Evolutionary conservation across 1,139 yeast species (phyloP).

Genomic region (Blastobotrys petasosporus): DNA sequence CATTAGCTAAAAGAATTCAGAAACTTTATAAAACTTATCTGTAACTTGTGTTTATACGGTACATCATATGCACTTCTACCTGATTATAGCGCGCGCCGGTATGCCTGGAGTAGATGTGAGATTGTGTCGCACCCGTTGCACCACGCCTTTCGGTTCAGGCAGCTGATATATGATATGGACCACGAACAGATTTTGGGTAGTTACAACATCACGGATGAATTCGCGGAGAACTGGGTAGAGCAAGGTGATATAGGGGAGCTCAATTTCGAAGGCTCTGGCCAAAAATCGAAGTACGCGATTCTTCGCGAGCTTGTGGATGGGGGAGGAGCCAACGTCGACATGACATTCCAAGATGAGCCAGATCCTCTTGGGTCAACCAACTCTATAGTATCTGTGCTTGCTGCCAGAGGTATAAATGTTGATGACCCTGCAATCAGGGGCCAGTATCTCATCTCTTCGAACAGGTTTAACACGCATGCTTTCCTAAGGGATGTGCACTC

Average conservation of each 20-base stretch:
- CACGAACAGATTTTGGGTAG: constrained; percentile 13
- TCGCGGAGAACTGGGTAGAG: constrained; percentile 21
- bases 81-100: too few species aligned
- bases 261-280: constrained; percentile 15
- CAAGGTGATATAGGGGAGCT: constrained; percentile 16
- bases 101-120: too few species aligned
- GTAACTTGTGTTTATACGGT: too few species aligned
- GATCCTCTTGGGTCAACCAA: constrained; percentile 36
- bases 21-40: too few species aligned
- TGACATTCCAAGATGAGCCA: constrained; percentile 30
- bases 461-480: constrained; percentile 62
- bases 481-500: constrained; percentile 67
- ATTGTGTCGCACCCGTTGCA: too few species aligned
- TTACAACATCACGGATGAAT: constrained; percentile 29
- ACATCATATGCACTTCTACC: too few species aligned
- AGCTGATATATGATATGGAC: constrained; percentile 4
- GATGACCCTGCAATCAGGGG: constrained; percentile 29
- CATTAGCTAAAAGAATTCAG: background rate
- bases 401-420: constrained; percentile 29
- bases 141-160: too few species aligned
- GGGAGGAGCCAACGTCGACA: constrained; percentile 16
- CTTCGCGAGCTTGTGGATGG: constrained; percentile 24
- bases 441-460: constrained; percentile 63
- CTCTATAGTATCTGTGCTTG: constrained; percentile 30
- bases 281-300: constrained; percentile 24